Percentiles rank a stretch among this genome's conserved stretches.
These are phyloP conservation scores for Sporothrix brasiliensis DNA, from an alignment of 2,329 filamentous ascomycete species.

Conservation along the genomic window DNA sequence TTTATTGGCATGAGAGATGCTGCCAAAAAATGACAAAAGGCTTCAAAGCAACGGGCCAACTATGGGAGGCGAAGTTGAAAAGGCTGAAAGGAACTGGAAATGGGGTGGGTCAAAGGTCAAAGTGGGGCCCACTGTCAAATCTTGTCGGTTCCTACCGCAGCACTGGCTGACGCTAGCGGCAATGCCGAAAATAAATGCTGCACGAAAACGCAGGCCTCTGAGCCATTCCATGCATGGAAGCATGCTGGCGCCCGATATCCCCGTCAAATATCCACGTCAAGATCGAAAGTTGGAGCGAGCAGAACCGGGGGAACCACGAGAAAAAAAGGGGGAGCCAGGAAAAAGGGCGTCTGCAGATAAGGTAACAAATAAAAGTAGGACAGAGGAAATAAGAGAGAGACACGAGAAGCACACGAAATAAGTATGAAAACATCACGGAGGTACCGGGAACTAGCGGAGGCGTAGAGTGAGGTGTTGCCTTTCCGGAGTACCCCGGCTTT, in stretches of 20 bases:
- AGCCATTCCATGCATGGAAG: background rate
- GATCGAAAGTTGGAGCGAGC: background rate
- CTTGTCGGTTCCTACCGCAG: constrained; percentile 31
- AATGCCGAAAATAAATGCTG: constrained; percentile 21
- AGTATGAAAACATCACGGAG: background rate
- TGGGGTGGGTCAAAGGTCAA: constrained; percentile 9
- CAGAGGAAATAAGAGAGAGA: background rate
- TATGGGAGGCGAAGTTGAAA: constrained; percentile 22
- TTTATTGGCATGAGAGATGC: background rate
- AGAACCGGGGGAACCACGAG: background rate
- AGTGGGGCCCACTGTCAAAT: constrained; percentile 5
- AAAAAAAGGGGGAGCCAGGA: background rate
- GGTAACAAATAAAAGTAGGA: background rate
- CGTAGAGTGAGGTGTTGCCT: too few relatives aligned
- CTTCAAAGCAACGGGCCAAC: background rate
- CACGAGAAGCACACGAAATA: background rate
- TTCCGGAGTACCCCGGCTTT: too few relatives aligned
- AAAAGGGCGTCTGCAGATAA: background rate
- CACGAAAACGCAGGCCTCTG: background rate
- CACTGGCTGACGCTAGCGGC: constrained; percentile 28
- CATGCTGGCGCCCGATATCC: background rate
- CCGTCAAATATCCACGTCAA: constrained; percentile 1
- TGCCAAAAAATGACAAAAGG: background rate
- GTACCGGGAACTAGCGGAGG: background rate
- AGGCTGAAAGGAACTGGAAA: background rate